Evolutionary conservation across 441 rosid species (phyloP).

Genomic region (Adansonia rubrostipa): DNA sequence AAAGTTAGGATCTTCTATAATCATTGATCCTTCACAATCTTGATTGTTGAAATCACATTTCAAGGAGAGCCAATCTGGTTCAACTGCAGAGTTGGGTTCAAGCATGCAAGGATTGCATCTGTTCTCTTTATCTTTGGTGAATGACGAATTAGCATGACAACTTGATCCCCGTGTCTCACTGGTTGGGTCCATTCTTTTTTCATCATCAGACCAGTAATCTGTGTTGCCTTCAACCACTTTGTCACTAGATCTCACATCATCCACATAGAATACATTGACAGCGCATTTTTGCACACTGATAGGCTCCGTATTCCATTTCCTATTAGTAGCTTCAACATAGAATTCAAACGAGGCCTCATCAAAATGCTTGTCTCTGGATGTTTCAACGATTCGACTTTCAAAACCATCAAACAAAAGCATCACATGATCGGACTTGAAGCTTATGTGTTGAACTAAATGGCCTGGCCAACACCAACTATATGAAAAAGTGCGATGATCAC

Average conservation of each 20-base stretch:
- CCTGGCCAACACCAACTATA: background rate
- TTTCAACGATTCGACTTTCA: too few relatives aligned
- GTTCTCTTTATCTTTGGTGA: too few relatives aligned
- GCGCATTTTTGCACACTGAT: background rate
- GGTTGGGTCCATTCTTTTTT: background rate
- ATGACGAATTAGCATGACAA: too few relatives aligned
- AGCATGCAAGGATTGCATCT: too few relatives aligned
- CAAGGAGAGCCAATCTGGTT: too few relatives aligned
- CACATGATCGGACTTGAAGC: background rate
- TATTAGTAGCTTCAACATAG: background rate
- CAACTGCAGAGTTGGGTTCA: too few relatives aligned
- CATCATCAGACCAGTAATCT: background rate
- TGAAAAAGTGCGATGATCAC: background rate
- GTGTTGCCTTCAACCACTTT: background rate
- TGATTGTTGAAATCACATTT: background rate
- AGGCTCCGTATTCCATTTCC: background rate
- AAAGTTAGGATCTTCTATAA: background rate
- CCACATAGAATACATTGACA: background rate
- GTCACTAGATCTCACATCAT: background rate
- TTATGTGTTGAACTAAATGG: background rate
- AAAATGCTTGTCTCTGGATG: background rate
- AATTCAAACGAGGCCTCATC: background rate
- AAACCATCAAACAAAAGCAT: background rate
- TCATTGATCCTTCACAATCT: background rate
- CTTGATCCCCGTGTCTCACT: background rate